Base-by-base conservation (phyloP, 257 asterid species). In the Solanum medicagineum region DNA sequence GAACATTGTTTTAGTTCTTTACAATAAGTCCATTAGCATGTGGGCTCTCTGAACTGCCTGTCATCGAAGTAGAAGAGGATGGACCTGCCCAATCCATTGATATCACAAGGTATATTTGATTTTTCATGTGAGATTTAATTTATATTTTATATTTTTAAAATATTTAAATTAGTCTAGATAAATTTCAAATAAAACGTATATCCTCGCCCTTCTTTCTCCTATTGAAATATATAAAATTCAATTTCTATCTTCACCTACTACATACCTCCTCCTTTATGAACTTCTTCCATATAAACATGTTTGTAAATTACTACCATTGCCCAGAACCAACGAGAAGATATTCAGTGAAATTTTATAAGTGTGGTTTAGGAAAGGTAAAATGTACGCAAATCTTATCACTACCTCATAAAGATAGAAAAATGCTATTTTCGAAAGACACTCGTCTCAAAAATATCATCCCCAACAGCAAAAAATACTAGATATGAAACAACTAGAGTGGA, bases 1-100 rank as follows among this genome's bases (percentile, higher is more conserved):
- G 14, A 9, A 51, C 63, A 26, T 26, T 53, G 26, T 53, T 16
- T 26, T 53, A 94, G 98, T 94, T 94, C 90, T 95, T 95, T 86
- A 85, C 53, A 42, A 80, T 90, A 22, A 88, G 89, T 80, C 97
- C 98, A 45, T 85, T 92, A 90, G 90, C 98, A 36, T 91, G 98
- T 85, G 90, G 87, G 32, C 88, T 87, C 55, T 88, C 90, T 6
- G 92, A 87, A 89, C 81, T 93, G 57, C 93, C 96, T 8, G 68
- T 74, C 60, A 88, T 90, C 20, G 74, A 71, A 84, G 81, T 42
- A 1, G 89, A 79, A 47, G 92, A 86, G 13, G 88, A 90, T 63
- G 87, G 83, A 42, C 89, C 81, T 44, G 63, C 65, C 69, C 91
- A 83, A 80, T 86, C 91, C 73, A 85, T 47, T 69, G 87, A 91